Evolutionary conservation across 345 rosid genomes (phyloP).

Genomic region (Rhodamnia rubescens): DNA sequence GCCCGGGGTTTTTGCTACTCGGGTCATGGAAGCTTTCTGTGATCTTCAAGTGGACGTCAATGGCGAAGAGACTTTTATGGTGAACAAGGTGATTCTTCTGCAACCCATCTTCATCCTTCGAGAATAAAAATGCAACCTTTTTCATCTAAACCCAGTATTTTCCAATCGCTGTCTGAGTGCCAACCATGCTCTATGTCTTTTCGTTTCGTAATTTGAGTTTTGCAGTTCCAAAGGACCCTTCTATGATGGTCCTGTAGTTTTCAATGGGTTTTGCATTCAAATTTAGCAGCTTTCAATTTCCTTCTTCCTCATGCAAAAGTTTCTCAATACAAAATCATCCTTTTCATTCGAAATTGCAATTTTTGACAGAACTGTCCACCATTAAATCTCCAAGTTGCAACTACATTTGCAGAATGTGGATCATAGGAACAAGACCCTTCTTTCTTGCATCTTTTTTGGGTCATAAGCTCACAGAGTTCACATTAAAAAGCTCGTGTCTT

Average conservation of each 20-base stretch:
- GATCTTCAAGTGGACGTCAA: constrained; percentile 91
- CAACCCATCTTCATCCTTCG: background rate
- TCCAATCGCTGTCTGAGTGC: background rate
- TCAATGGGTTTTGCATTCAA: background rate
- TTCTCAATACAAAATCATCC: background rate
- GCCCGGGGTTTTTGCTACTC: background rate
- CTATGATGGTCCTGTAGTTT: background rate
- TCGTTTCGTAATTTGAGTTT: background rate
- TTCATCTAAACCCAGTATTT: background rate
- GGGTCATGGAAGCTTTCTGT: constrained; percentile 61
- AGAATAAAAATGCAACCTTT: background rate
- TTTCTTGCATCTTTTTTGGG: background rate
- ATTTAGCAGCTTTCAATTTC: background rate
- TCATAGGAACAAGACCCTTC: background rate
- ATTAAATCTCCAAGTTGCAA: constrained; percentile 16
- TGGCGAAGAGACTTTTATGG: constrained; percentile 76
- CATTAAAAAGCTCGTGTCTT: background rate
- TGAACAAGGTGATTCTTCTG: constrained; percentile 45
- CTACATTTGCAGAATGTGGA: constrained; percentile 24
- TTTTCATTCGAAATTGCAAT: background rate
- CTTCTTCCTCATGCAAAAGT: background rate
- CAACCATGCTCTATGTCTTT: background rate
- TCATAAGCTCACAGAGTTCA: background rate
- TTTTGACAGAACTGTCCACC: background rate
- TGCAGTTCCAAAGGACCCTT: background rate